Conservation (phyloP, 768 basidiomycete species). For the Fomitopsis serialis region DNA sequence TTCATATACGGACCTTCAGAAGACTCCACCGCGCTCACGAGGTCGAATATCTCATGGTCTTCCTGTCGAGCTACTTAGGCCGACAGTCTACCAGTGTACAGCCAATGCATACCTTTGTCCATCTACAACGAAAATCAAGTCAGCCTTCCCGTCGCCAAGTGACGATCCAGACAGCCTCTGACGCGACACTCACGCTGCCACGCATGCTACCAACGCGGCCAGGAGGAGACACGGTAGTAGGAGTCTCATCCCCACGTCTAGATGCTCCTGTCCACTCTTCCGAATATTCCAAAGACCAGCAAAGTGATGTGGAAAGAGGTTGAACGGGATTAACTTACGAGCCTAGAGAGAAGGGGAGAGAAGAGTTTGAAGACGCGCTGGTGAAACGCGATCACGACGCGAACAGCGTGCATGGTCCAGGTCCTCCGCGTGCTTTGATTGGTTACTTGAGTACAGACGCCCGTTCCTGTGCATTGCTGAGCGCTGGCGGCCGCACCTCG, state of each 20-base stretch:
- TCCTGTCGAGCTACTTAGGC: conserved; percentile 42
- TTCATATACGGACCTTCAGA: conserved; percentile 82
- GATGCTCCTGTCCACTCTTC: not conserved
- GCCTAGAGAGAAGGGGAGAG: no score
- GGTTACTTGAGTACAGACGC: not conserved
- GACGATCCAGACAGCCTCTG: not conserved
- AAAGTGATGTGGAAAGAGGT: not conserved
- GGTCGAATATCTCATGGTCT: conserved; percentile 95
- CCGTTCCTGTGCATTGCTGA: no score
- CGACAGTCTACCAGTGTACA: no score
- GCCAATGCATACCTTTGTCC: conserved; percentile 56
- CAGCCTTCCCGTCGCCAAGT: not conserved
- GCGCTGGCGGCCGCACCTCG: no score
- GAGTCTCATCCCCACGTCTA: conserved; percentile 38
- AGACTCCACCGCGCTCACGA: conserved; percentile 74
- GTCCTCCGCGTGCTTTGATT: not conserved
- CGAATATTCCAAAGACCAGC: not conserved
- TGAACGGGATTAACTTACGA: no score
- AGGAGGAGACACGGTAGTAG: conserved; percentile 38
- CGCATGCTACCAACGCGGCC: conserved; percentile 46
- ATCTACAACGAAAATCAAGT: conserved; percentile 32
- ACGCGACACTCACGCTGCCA: conserved; percentile 49
- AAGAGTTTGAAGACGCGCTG: not conserved
- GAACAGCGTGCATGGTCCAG: not conserved
- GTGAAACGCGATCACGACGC: not conserved